Percentiles rank a stretch among this genome's conserved stretches.
Evolutionary conservation across 1,284 basidiomycete species (phyloP).

Genomic region (Pascua sp.): DNA sequence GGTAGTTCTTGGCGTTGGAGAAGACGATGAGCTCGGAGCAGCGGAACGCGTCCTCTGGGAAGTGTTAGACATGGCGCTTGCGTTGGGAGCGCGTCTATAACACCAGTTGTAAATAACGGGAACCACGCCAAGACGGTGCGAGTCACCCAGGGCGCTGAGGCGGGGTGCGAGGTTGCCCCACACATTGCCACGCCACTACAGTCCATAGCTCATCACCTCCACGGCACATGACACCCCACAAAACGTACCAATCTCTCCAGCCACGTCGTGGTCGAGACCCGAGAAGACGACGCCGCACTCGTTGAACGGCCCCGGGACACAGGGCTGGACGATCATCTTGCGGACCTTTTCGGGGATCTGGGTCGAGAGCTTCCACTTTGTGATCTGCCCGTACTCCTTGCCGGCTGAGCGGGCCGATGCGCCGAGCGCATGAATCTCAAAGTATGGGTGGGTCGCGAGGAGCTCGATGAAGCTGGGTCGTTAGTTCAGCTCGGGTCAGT

Average conservation of each 20-base stretch:
- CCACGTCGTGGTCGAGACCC: slow-evolving; percentile 89
- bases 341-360: slow-evolving; percentile 69
- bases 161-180: not conserved
- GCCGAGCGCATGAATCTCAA: slow-evolving; percentile 79
- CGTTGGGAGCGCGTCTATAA: too few species aligned
- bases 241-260: slow-evolving; percentile 82
- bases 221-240: too few species aligned
- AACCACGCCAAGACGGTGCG: not conserved
- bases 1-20: slow-evolving; percentile 97
- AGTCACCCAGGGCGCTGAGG: not conserved
- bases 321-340: slow-evolving; percentile 72
- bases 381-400: slow-evolving; percentile 72
- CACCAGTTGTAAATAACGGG: too few species aligned
- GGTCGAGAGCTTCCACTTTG: slow-evolving; percentile 85
- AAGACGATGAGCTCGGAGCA: slow-evolving; percentile 87
- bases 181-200: not conserved
- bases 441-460: slow-evolving; percentile 85
- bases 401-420: slow-evolving; percentile 87
- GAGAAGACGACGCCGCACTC: slow-evolving; percentile 91
- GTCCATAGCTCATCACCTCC: not conserved
- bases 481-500: not conserved
- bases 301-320: slow-evolving; percentile 70
- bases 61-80: not conserved
- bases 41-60: slow-evolving; percentile 78
- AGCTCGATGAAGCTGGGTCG: slow-evolving; percentile 71